Conservation (phyloP, 805 yeast species). For the Sungouiella blattae region DNA sequence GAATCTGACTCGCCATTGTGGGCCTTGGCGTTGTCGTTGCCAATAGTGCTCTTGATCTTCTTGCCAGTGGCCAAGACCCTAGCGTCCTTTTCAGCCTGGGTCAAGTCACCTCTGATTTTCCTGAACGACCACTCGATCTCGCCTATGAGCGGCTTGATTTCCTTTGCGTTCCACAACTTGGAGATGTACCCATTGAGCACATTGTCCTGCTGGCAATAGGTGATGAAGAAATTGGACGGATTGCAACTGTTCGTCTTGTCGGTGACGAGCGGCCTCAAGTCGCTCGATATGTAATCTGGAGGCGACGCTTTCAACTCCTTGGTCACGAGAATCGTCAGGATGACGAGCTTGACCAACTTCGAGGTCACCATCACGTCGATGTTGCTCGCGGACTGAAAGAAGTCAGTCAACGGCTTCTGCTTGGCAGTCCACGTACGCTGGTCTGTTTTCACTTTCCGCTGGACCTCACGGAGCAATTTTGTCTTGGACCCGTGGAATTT, state of each 20-base stretch:
- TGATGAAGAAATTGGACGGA: conserved; percentile 46
- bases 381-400: conserved; percentile 19
- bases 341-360: conserved; percentile 28
- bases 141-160: conserved; percentile 30
- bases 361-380: conserved; percentile 27
- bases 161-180: conserved; percentile 42
- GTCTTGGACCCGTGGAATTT: conserved; percentile 46
- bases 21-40: conserved; percentile 11
- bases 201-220: conserved; percentile 37
- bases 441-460: conserved; percentile 17
- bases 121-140: conserved; percentile 44
- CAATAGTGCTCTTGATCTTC: conserved; percentile 15
- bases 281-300: conserved; percentile 32
- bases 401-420: conserved; percentile 14
- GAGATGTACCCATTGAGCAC: conserved; percentile 46
- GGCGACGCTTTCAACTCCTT: conserved; percentile 29
- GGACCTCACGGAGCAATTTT: conserved; percentile 39
- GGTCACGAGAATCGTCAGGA: conserved; percentile 22
- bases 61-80: conserved; percentile 24
- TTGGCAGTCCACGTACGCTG: conserved; percentile 9
- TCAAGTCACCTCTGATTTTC: conserved; percentile 45
- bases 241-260: conserved; percentile 32
- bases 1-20: conserved; percentile 15
- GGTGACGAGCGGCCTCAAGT: conserved; percentile 19
- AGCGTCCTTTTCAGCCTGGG: conserved; percentile 31